Percentiles rank a stretch among this genome's conserved stretches.
These are phyloP conservation scores for Naganishia randhawae DNA, from an alignment of 768 basidiomycete genomes.

Conservation along the genomic window DNA sequence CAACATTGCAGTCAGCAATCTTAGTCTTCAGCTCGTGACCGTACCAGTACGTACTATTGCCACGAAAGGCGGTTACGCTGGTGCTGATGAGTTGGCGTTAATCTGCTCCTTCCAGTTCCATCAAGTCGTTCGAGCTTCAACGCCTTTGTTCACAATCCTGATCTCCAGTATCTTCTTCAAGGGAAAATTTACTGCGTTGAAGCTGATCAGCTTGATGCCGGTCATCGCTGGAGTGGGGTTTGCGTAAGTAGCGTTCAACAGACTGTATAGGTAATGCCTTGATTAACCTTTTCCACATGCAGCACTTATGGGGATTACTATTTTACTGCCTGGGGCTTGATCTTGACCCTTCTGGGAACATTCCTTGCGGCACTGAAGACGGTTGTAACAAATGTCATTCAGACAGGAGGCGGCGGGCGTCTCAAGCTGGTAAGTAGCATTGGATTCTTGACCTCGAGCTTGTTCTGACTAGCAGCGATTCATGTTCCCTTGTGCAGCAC, in stretches of 20 bases:
- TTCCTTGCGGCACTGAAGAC: conserved; percentile 90
- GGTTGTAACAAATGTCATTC: conserved; percentile 74
- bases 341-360: conserved; percentile 84
- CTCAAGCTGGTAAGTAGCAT: conserved; percentile 43
- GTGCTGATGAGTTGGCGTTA: not conserved
- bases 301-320: conserved; percentile 96
- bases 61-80: not conserved
- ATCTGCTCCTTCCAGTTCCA: conserved; percentile 65
- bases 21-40: conserved; percentile 81
- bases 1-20: conserved; percentile 92
- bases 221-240: conserved; percentile 87
- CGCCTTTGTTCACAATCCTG: conserved; percentile 85
- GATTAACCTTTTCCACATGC: conserved; percentile 16
- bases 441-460: not conserved
- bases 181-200: conserved; percentile 60
- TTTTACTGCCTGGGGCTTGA: conserved; percentile 76
- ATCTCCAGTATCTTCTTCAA: conserved; percentile 69
- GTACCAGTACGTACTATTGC: conserved; percentile 64
- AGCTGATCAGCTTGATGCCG: conserved; percentile 70
- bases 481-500: conserved; percentile 53
- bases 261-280: conserved; percentile 1
- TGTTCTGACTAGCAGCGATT: not conserved
- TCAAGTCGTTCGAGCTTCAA: conserved; percentile 88
- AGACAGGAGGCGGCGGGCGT: conserved; percentile 52
- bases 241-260: conserved; percentile 57